Conservation (phyloP, 108 stramenopile species). For the Pseudonitzschia multiseries region DNA sequence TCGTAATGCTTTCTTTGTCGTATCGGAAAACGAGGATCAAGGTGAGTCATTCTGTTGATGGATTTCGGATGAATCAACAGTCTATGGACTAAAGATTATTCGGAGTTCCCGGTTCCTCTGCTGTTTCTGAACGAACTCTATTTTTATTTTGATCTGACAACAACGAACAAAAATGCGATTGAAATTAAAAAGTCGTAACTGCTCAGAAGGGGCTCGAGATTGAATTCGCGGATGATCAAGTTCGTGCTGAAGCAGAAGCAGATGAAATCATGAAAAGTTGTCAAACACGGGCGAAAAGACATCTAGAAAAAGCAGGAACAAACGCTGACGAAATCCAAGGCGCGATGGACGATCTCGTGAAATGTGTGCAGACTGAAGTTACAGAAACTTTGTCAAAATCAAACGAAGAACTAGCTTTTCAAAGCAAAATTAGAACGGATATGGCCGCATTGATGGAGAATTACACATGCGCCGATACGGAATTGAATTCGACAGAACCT, state of each 20-base stretch:
- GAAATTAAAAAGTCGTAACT: conserved; percentile 19
- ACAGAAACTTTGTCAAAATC: conserved; percentile 25
- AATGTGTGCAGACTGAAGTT: conserved; percentile 34
- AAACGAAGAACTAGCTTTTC: conserved; percentile 74
- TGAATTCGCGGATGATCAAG: conserved; percentile 56
- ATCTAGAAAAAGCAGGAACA: neutral
- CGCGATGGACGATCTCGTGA: conserved; percentile 33
- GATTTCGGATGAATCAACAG: neutral
- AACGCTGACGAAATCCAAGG: conserved; percentile 4
- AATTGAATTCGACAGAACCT: conserved; percentile 51
- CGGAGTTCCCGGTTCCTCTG: neutral
- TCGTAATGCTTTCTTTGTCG: conserved; percentile 51
- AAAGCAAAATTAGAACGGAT: conserved; percentile 51
- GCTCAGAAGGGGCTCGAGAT: conserved; percentile 26
- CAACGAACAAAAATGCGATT: neutral
- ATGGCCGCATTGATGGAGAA: conserved; percentile 71
- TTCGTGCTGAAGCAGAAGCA: conserved; percentile 53
- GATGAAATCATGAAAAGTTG: conserved; percentile 45
- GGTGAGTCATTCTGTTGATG: conserved; percentile 24
- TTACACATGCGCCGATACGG: conserved; percentile 77
- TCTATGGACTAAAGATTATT: too few species aligned
- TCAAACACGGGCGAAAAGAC: conserved; percentile 15
- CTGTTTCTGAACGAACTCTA: neutral
- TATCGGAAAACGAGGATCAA: conserved; percentile 65
- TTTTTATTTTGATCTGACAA: neutral